Percentiles rank a stretch among this genome's conserved stretches.
phyloP scores from a whole-genome alignment of 208 protist species.

The Kentomonas sorsogonicus region DNA sequence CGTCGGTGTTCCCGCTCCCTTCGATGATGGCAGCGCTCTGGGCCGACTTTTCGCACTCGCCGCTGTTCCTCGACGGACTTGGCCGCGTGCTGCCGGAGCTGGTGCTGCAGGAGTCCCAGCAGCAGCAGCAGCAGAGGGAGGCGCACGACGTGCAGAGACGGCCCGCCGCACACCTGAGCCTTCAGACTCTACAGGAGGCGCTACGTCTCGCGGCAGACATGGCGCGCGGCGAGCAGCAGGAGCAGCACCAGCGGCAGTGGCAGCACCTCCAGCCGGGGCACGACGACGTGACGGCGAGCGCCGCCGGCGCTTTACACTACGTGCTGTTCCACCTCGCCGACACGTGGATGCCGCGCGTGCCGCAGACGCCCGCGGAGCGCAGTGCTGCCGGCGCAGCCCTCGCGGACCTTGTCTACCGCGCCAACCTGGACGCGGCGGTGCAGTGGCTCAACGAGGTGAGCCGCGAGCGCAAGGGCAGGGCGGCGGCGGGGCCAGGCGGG shows the following conservation, averaged over 20 bases:
- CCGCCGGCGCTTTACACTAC: background rate
- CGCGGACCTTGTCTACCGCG: conserved; percentile 5
- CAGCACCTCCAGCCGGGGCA: too few species aligned
- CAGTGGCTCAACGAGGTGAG: conserved; percentile 15
- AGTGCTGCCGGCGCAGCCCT: too few species aligned
- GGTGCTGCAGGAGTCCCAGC: conserved; percentile 11
- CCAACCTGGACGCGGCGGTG: background rate
- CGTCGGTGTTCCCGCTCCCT: conserved; percentile 48
- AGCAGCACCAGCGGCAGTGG: too few species aligned
- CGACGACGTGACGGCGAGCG: too few species aligned
- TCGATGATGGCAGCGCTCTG: conserved; percentile 29
- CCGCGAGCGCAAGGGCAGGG: background rate
- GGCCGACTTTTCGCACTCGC: conserved; percentile 60
- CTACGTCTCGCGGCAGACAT: too few species aligned
- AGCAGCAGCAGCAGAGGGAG: too few species aligned
- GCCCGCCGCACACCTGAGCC: too few species aligned
- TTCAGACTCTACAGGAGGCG: too few species aligned
- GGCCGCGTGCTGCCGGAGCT: conserved; percentile 8
- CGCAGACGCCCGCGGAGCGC: too few species aligned
- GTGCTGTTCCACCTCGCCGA: too few species aligned
- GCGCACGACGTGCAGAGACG: too few species aligned
- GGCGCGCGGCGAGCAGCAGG: too few species aligned
- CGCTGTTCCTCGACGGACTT: conserved; percentile 68
- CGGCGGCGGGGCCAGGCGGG: background rate
- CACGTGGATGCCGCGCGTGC: conserved; percentile 4